Conservation (phyloP, 768 basidiomycete species). For the Russula ochroleuca region DNA sequence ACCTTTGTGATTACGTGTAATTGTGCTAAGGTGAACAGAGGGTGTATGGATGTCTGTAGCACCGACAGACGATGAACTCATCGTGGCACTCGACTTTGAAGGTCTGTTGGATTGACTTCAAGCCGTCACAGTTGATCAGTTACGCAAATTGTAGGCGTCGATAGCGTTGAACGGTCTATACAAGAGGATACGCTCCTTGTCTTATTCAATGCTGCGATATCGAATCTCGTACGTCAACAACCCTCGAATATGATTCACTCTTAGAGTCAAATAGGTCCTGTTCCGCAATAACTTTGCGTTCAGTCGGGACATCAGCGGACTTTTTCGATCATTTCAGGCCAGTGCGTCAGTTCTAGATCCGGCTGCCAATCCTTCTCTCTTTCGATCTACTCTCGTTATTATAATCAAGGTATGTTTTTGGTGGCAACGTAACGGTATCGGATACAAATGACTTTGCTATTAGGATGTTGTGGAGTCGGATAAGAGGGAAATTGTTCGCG, state of each 20-base stretch:
- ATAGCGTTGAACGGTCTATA: slow-evolving; percentile 58
- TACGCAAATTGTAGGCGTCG: slow-evolving; percentile 42
- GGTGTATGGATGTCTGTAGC: slow-evolving; percentile 68
- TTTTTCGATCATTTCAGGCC: slow-evolving; percentile 60
- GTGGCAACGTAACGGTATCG: not conserved
- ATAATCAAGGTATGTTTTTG: slow-evolving; percentile 51
- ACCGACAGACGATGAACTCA: slow-evolving; percentile 48
- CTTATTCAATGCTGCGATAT: slow-evolving; percentile 61
- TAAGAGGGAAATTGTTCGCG: slow-evolving; percentile 51
- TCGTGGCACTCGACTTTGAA: slow-evolving; percentile 64
- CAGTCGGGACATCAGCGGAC: slow-evolving; percentile 53
- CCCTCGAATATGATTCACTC: not conserved
- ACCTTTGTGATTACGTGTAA: slow-evolving; percentile 34
- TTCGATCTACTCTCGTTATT: slow-evolving; percentile 55
- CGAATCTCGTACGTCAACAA: slow-evolving; percentile 49
- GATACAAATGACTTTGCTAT: not conserved
- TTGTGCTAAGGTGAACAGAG: slow-evolving; percentile 36
- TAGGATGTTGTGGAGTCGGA: slow-evolving; percentile 67
- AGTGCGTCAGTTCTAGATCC: slow-evolving; percentile 58
- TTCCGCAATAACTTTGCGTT: slow-evolving; percentile 65
- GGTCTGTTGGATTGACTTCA: slow-evolving; percentile 35
- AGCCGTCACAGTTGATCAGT: not conserved
- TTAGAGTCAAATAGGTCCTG: slow-evolving; percentile 48
- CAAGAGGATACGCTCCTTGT: slow-evolving; percentile 63
- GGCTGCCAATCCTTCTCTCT: slow-evolving; percentile 51